Evolutionary conservation across 495 filamentous ascomycete genomes (phyloP).

Genomic region (Talaromyces proteolyticus): DNA sequence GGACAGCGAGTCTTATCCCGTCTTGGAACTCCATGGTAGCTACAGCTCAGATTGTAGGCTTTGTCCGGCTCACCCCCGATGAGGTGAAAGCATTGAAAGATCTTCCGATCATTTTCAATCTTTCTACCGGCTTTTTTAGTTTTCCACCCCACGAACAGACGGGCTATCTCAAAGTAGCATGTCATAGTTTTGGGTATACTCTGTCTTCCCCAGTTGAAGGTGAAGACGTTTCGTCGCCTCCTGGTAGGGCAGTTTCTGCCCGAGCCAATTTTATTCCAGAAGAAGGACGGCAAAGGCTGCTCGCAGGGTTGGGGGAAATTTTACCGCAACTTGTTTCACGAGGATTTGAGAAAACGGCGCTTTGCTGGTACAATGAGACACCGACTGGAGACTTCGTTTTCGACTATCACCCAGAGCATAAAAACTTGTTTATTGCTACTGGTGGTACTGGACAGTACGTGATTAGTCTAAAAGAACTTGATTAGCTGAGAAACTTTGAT

Average conservation of each 20-base stretch:
- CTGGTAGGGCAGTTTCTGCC: slow-evolving; percentile 14
- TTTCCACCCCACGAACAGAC: slow-evolving; percentile 54
- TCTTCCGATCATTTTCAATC: slow-evolving; percentile 69
- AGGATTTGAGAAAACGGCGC: slow-evolving; percentile 54
- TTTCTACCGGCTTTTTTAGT: slow-evolving; percentile 69
- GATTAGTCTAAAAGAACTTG: not conserved
- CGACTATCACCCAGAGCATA: slow-evolving; percentile 59
- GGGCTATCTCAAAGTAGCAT: slow-evolving; percentile 59
- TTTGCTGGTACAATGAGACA: slow-evolving; percentile 88
- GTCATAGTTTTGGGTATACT: slow-evolving; percentile 71
- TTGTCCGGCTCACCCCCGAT: slow-evolving; percentile 56
- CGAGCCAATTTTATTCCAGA: slow-evolving; percentile 36
- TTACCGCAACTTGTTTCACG: slow-evolving; percentile 52
- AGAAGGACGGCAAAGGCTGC: slow-evolving; percentile 51
- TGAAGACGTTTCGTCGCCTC: slow-evolving; percentile 17
- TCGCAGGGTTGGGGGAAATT: slow-evolving; percentile 48
- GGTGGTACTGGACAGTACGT: slow-evolving; percentile 69
- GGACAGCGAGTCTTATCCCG: slow-evolving; percentile 66
- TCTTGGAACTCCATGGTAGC: slow-evolving; percentile 60
- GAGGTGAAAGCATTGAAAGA: slow-evolving; percentile 53
- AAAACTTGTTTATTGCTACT: slow-evolving; percentile 66
- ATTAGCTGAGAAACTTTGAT: not conserved
- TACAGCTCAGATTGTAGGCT: slow-evolving; percentile 69
- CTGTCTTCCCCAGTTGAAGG: slow-evolving; percentile 4
- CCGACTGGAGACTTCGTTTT: slow-evolving; percentile 70